Conservation (phyloP, 257 asterid genomes). For the Mentha longifolia region DNA sequence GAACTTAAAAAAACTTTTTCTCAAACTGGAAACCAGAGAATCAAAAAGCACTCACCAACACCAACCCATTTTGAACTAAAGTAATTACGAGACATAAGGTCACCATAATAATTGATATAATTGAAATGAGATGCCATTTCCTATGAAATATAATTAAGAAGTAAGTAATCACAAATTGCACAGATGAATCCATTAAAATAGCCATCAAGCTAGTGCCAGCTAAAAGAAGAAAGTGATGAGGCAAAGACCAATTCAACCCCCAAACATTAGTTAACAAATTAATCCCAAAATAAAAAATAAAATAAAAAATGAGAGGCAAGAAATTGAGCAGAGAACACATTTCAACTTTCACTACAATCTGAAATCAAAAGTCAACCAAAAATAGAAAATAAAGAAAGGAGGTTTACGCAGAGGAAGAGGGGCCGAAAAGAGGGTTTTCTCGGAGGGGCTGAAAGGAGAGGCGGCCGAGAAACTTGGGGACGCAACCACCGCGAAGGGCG, state of each 20-base stretch:
- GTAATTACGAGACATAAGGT: neutral
- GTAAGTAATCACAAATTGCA: neutral
- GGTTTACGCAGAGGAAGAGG: conserved; percentile 79
- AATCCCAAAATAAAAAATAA: conserved; percentile 1
- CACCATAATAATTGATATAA: neutral
- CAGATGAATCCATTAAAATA: neutral
- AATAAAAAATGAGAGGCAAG: neutral
- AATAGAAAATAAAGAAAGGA: too few species aligned
- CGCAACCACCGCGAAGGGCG: conserved; percentile 54
- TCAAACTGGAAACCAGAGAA: neutral
- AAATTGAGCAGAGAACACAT: neutral
- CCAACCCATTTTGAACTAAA: neutral
- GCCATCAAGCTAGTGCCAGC: neutral
- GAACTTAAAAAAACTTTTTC: neutral
- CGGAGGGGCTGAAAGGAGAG: conserved; percentile 90
- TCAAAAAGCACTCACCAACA: neutral
- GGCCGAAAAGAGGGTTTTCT: conserved; percentile 95
- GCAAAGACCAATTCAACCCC: conserved; percentile 31
- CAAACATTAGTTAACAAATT: neutral
- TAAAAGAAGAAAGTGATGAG: conserved; percentile 17
- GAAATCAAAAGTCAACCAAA: neutral
- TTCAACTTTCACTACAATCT: neutral
- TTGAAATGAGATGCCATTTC: neutral
- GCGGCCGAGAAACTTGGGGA: conserved; percentile 82
- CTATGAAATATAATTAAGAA: neutral